Percentiles rank a stretch among this genome's conserved stretches.
Conservation (phyloP, 1,139 yeast species). For the Candida sp. region DNA sequence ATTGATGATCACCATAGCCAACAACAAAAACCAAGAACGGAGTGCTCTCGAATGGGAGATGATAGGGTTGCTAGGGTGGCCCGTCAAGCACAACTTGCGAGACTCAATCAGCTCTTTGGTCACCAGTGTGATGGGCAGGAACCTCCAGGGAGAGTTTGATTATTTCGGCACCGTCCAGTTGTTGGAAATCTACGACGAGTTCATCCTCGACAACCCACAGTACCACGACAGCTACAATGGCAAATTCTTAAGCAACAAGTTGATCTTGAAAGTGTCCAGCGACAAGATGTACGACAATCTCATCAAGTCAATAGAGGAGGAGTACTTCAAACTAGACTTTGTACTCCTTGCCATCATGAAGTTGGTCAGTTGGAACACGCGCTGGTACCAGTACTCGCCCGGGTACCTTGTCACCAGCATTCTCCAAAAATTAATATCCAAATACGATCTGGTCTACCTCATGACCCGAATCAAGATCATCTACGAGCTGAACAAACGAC, state of each 20-base stretch:
- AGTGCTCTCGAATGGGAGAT: constrained; percentile 50
- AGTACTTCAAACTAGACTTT: constrained; percentile 38
- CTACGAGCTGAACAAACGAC: constrained; percentile 34
- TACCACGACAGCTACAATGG: constrained; percentile 34
- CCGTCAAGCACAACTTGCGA: constrained; percentile 40
- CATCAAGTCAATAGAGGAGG: constrained; percentile 26
- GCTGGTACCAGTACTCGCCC: constrained; percentile 49
- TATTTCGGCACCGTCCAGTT: constrained; percentile 43
- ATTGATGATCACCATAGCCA: constrained; percentile 28
- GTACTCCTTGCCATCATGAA: constrained; percentile 37
- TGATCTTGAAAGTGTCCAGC: constrained; percentile 32
- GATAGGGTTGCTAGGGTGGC: constrained; percentile 47
- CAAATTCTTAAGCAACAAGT: constrained; percentile 34
- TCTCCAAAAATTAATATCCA: constrained; percentile 30
- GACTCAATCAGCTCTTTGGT: constrained; percentile 44
- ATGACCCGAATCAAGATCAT: constrained; percentile 36
- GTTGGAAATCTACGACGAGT: constrained; percentile 45
- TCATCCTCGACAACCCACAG: constrained; percentile 41
- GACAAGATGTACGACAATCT: constrained; percentile 25
- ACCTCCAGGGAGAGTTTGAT: constrained; percentile 39
- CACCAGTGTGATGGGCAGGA: constrained; percentile 41
- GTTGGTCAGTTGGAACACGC: constrained; percentile 40
- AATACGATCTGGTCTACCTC: constrained; percentile 37
- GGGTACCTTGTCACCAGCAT: constrained; percentile 32
- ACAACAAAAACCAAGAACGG: constrained; percentile 33